Evolutionary conservation across 1,284 basidiomycete genomes (phyloP), one percentile per base, ranked within the genome.

Genomic region (Neolentinus lepideus): DNA sequence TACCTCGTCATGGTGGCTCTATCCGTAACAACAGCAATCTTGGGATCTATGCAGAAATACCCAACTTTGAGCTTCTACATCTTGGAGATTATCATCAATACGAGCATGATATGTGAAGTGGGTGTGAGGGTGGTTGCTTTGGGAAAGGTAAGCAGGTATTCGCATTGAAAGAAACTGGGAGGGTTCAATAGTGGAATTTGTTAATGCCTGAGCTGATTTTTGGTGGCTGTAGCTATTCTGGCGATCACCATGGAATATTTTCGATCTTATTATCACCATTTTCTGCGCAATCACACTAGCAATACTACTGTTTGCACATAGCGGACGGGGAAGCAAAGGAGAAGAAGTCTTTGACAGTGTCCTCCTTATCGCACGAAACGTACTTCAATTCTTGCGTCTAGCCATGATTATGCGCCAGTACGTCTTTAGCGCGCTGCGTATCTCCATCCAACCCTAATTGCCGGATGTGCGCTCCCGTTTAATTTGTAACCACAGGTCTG

Each of bases 261-360:
- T 94, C 64, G 94, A 97, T 69, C 78, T 96, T 14, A 78, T 89
- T 51, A 78, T 97, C 50, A 95, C 94, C 1, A 60, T 81, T 16
- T 91, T 98, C 71, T 97, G 94, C 67, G 84, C 83, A 8, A 69
- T 96, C 59, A 98, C 94, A 1, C 74, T 98, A 19, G 74, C 95
- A 33, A 81, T 96, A 12, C 83, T 98, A 51, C 84, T 90, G 57
- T 89, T 92, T 64, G 85, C 88, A 6, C 86, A 85, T 51, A 92
- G 91, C 66, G 87, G 83, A 24, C 67, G 81, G 35, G 82, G 83
- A 53, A 84, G 88, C 71, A 84, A 88, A 71, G 90, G 92, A 66
- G 94, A 98, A 72, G 93, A 96, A 64, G 74, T 97, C 1, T 77
- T 97, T 54, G 94, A 97, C 68, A 96, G 92, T 0, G 74, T 96